Base-by-base conservation (phyloP, 257 asterid genomes). In the Capsicum baccatum region DNA sequence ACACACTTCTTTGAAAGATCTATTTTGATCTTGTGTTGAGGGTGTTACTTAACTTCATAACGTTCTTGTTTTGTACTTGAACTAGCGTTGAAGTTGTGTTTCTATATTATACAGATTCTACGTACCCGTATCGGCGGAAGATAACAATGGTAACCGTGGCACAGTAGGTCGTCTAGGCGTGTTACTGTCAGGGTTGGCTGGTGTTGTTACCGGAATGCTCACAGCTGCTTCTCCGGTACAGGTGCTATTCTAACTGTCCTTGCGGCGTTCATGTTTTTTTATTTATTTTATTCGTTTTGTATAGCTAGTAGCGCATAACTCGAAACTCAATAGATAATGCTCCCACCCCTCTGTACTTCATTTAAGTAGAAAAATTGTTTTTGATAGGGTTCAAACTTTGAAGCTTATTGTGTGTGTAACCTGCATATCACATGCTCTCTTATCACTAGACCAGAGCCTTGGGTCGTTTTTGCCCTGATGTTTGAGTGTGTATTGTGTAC, bases 101-200 rank as follows among this genome's bases (percentile, higher is more conserved):
- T n/a, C n/a, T n/a, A n/a, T n/a, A n/a, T n/a, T n/a, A n/a, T n/a
- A n/a, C n/a, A n/a, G n/a, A n/a, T n/a, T n/a, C n/a, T n/a, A n/a
- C n/a, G n/a, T n/a, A n/a, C n/a, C n/a, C n/a, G n/a, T n/a, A n/a
- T n/a, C n/a, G n/a, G n/a, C n/a, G n/a, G n/a, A n/a, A n/a, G n/a
- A n/a, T n/a, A n/a, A n/a, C n/a, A n/a, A n/a, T n/a, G n/a, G 92
- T 56, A 89, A 76, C 85, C 89, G 87, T 79, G 86, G 87, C 74
- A 89, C 91, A 85, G 79, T 85, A 17, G 91, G 94, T 48, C 87
- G 89, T 42, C 89, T 96, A 88, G 92, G 92, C 6, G 93, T 94
- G 85, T 92, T 95, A 0, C 68, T 96, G 89, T 92, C 97, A 74
- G 94, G 98, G 50, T 76, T 94, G 88, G 98, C 97, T 12, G 99